Conservation (phyloP, 2,329 filamentous ascomycete genomes). For the Aciculosporium take region DNA sequence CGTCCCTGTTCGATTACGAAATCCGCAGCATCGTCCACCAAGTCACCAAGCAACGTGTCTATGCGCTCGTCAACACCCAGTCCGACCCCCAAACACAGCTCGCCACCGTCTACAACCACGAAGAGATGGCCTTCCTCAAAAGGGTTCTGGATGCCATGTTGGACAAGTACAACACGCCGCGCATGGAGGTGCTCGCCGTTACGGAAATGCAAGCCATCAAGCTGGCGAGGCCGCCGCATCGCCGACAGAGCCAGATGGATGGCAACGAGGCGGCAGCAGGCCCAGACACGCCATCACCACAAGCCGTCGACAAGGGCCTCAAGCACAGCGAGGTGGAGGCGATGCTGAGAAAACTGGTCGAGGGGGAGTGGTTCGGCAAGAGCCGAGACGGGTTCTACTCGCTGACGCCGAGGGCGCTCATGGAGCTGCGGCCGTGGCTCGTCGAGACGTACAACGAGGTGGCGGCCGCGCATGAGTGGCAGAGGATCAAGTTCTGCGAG, state of each 20-base stretch:
- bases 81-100: slow-evolving; percentile 77
- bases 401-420: slow-evolving; percentile 60
- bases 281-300: slow-evolving; percentile 10
- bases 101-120: slow-evolving; percentile 63
- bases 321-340: slow-evolving; percentile 66
- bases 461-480: slow-evolving; percentile 43
- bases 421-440: slow-evolving; percentile 77
- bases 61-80: slow-evolving; percentile 75
- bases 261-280: slow-evolving; percentile 21
- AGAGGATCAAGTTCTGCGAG: slow-evolving; percentile 73
- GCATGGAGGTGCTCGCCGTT: slow-evolving; percentile 74
- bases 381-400: slow-evolving; percentile 59
- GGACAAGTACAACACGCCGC: slow-evolving; percentile 65
- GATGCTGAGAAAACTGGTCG: slow-evolving; percentile 53
- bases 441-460: slow-evolving; percentile 80
- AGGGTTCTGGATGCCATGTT: slow-evolving; percentile 85
- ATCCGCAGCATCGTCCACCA: slow-evolving; percentile 67
- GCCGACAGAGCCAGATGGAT: slow-evolving; percentile 18
- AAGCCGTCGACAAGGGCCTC: slow-evolving; percentile 37
- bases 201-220: slow-evolving; percentile 66
- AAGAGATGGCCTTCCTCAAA: slow-evolving; percentile 84
- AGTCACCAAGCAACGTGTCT: slow-evolving; percentile 49
- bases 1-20: slow-evolving; percentile 75
- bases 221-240: slow-evolving; percentile 38
- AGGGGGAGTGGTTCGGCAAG: slow-evolving; percentile 74